Percentiles rank a stretch among this genome's conserved stretches.
phyloP scores from a whole-genome alignment of 805 yeast species.

The Diddensiella transvaalensis region DNA sequence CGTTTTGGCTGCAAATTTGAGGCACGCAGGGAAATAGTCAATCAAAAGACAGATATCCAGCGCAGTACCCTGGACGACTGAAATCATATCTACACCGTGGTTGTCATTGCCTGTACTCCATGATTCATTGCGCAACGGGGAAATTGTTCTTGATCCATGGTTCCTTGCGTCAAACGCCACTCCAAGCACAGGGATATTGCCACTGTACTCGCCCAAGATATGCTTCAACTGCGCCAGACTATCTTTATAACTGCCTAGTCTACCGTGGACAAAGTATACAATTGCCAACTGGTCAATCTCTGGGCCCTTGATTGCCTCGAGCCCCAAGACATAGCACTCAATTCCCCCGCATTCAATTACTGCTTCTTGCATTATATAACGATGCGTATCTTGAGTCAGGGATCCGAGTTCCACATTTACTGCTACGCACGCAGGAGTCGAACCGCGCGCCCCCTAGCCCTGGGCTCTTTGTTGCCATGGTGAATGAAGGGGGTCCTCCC shows the following conservation, averaged over 20 bases:
- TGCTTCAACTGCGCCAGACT: conserved; percentile 42
- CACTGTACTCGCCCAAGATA: conserved; percentile 26
- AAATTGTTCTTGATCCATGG: conserved; percentile 49
- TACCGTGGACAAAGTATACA: conserved; percentile 41
- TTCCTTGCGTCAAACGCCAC: conserved; percentile 53
- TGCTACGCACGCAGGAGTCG: too few species aligned
- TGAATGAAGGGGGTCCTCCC: too few species aligned
- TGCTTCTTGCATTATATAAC: too few species aligned
- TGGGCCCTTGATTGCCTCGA: conserved; percentile 30
- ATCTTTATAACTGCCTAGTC: conserved; percentile 39
- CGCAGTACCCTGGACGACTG: conserved; percentile 46
- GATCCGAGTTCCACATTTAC: too few species aligned
- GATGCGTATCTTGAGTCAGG: too few species aligned
- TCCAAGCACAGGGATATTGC: conserved; percentile 37
- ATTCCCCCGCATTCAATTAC: conserved; percentile 45
- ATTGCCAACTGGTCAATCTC: conserved; percentile 18
- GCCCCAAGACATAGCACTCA: conserved; percentile 42
- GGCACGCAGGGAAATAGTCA: conserved; percentile 40
- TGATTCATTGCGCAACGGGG: conserved; percentile 35
- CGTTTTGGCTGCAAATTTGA: conserved; percentile 29
- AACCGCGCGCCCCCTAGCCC: too few species aligned
- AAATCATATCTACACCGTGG: conserved; percentile 51
- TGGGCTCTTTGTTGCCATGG: too few species aligned
- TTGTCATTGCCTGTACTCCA: conserved; percentile 48
- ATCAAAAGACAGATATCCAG: conserved; percentile 44